Evolutionary conservation across 495 filamentous ascomycete species (phyloP), one percentile per base, ranked within the genome.

Genomic region (Trichoderma erinaceum): DNA sequence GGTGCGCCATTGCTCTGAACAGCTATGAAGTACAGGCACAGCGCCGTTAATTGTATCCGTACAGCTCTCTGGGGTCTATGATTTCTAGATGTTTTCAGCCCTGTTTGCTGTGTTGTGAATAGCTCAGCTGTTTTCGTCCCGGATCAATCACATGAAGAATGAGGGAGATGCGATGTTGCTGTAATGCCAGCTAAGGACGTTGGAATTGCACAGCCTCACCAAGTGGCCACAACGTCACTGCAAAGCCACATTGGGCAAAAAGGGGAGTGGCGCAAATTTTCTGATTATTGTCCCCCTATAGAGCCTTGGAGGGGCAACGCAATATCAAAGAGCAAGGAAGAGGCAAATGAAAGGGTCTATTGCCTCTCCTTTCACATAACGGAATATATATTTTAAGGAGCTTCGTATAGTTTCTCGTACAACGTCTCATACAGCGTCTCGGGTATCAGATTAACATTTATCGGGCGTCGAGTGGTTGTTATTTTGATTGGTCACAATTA

Each of bases 1-100:
- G 58, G 38, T 41, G 67, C 56, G 67, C 67, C 67, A 68, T 68
- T 29, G 65, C 65, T 11, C 41, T n/a, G 12, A 50, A 65, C 18
- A 43, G 41, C 56, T 61, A 15, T 32, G 1, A 21, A 25, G 1
- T 61, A 61, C 56, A 32, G 27, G 56, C 56, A 3, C 56, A 4
- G n/a, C 25, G 27, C 23, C 23, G 23, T 12, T 61, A 25, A 13
- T 21, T 61, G 23, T 61, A 21, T 29, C 56, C 23, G 27, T n/a
- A 25, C 50, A 25, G 50, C 50, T 56, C 50, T 56, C 50, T n/a
- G n/a, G 18, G 4, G n/a, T 56, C 18, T 56, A 1, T 15, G 4
- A 18, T 18, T 56, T 56, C 18, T 16, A 56, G 21, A 52, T 6
- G 4, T 23, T 16, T 1, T 1, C n/a, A 21, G 18, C n/a, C 21